Base-by-base conservation (phyloP, 1,139 yeast species). In the Debaryomyces coudertii region DNA sequence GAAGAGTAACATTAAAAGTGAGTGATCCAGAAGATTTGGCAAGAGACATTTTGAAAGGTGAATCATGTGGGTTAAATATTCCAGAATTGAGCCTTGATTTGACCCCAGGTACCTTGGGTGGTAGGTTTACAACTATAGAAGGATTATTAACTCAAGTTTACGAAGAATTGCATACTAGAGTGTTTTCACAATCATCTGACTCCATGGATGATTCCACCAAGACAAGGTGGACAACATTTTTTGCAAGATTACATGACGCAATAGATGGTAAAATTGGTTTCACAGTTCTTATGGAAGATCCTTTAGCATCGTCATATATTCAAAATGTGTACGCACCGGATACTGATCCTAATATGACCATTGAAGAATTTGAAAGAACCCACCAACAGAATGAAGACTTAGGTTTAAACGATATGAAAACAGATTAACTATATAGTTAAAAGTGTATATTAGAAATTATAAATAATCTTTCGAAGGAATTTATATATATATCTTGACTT, bases 321-420 rank as follows among this genome's bases (percentile, higher is more conserved):
- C 99, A 95, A 70, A 95, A 95, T 63, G 95, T 92, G 8, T 95
- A 90, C 62, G 99, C 99, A 29, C 99, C 99, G 18, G 99, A 95
- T 66, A 81, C 81, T 37, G 99, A 95, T 71, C 99, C 99, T 54
- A 90, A 92, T 64, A 93, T 95, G 98, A 76, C 66, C 31, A 80
- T 88, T 53, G 97, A 87, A 67, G 97, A 92, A 51, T 89, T 83
- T 58, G 97, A 90, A 54, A 85, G 99, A 73, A 84, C 96, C 5
- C 72, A 76, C 44, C 86, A 85, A 54, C 96, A 92, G 67, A 90
- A 93, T 62, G 99, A 95, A 61, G 93, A 86, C 45, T 79, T 93
- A 56, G 99, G 99, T 25, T 76, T 95, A 63, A 82, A 82, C 58
- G 97, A 92, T 62, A 90, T 93, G 84, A 65, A 70, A 47, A 66